Conservation (phyloP, 1,284 basidiomycete species). For the Ceratobasidium sp. region DNA sequence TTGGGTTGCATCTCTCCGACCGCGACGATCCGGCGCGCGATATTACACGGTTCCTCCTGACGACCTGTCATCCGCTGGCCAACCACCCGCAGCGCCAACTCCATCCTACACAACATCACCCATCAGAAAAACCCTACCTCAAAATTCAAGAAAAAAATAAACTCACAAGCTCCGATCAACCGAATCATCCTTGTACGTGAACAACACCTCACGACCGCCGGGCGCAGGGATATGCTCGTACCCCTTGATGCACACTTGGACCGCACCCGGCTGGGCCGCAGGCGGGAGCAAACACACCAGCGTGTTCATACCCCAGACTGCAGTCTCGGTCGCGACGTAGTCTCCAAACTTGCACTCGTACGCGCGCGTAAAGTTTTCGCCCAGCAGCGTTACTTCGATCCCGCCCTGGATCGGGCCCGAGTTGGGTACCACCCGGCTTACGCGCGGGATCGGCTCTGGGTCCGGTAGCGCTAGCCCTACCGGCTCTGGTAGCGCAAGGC, state of each 20-base stretch:
- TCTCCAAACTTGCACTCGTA: conserved; percentile 90
- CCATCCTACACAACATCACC: conserved; percentile 68
- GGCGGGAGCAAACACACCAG: conserved; percentile 94
- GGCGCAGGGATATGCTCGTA: conserved; percentile 55
- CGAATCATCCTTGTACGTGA: conserved; percentile 91
- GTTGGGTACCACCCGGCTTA: conserved; percentile 79
- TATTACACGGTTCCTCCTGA: conserved; percentile 91
- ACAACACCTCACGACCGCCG: conserved; percentile 66
- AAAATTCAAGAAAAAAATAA: conserved; percentile 29
- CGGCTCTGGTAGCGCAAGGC: conserved; percentile 54
- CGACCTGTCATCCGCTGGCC: conserved; percentile 97
- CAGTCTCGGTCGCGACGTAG: conserved; percentile 83
- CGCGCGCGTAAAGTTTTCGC: conserved; percentile 82
- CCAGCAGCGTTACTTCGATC: conserved; percentile 94
- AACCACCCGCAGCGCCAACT: conserved; percentile 93
- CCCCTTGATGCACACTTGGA: conserved; percentile 90
- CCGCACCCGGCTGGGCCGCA: conserved; percentile 83
- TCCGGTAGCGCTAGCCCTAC: conserved; percentile 27
- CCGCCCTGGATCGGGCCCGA: conserved; percentile 94
- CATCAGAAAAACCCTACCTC: not conserved
- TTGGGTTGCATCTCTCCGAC: conserved; percentile 39
- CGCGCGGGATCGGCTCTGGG: conserved; percentile 61
- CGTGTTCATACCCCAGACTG: conserved; percentile 94
- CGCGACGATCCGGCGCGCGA: conserved; percentile 84
- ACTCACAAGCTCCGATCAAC: conserved; percentile 84